A percentile compares a stretch with the other conserved stretches of the same genome.
These are phyloP conservation scores for Pneumocystis oryctolagi DNA, from an alignment of 1,139 yeast species.

Conservation along the genomic window DNA sequence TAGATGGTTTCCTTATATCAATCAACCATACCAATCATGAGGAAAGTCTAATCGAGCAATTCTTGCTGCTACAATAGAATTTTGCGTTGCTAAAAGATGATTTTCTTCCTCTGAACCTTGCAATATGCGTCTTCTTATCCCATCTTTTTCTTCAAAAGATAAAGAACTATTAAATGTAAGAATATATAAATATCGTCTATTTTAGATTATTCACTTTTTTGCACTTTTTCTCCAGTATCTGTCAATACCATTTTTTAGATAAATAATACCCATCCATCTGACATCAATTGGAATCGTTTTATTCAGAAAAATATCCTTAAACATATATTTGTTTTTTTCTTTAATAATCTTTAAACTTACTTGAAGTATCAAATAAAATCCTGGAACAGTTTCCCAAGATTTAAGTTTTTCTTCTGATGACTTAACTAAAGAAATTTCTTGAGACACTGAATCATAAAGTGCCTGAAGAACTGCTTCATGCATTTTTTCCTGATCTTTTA, in stretches of 20 bases:
- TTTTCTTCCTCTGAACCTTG: slow-evolving; percentile 51
- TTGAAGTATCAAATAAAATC: background rate
- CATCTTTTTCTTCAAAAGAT: slow-evolving; percentile 49
- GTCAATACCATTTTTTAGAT: slow-evolving; percentile 76
- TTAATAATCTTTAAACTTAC: background rate
- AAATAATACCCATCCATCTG: slow-evolving; percentile 77
- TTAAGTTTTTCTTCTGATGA: background rate
- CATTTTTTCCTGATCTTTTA: background rate
- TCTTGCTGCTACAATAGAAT: slow-evolving; percentile 66
- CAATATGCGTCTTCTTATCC: slow-evolving; percentile 47
- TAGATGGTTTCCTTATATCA: background rate
- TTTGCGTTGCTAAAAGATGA: slow-evolving; percentile 53
- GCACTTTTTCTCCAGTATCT: slow-evolving; percentile 67
- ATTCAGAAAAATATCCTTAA: slow-evolving; percentile 46
- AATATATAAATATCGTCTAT: background rate
- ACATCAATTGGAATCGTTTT: slow-evolving; percentile 43
- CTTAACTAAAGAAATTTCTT: background rate
- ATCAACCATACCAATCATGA: slow-evolving; percentile 44
- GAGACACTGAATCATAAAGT: background rate
- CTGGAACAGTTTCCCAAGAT: background rate
- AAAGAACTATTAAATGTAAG: slow-evolving; percentile 30
- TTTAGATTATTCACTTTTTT: slow-evolving; percentile 18
- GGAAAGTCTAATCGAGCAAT: slow-evolving; percentile 81
- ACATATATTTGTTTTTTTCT: background rate
- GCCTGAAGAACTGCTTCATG: background rate